Conservation (phyloP, 176 grass and related monocot genomes). For the Musa itinerans region DNA sequence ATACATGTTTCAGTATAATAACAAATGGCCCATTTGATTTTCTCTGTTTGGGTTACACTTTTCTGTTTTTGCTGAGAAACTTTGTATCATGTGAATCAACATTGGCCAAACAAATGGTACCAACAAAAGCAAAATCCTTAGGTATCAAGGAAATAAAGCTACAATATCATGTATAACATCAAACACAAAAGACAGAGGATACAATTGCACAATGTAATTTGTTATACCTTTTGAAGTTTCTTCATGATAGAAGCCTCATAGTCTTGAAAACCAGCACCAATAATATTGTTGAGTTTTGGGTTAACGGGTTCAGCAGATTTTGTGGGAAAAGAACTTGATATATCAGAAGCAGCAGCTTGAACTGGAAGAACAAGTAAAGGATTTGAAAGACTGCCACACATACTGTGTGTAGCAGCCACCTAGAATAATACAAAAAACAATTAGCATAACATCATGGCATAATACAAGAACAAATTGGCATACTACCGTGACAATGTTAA, state of each 20-base stretch:
- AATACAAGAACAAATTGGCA: not conserved
- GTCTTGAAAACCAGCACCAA: conserved; percentile 79
- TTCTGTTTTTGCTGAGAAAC: too few relatives aligned
- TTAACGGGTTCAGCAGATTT: conserved; percentile 36
- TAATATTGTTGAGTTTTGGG: conserved; percentile 36
- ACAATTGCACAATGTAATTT: not conserved
- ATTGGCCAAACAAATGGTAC: not conserved
- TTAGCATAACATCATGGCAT: conserved; percentile 1
- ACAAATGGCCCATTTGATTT: too few relatives aligned
- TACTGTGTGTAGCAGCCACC: conserved; percentile 35
- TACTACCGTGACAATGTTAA: too few relatives aligned
- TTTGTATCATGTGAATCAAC: not conserved
- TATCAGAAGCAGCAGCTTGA: conserved; percentile 30
- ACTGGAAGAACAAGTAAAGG: conserved; percentile 65
- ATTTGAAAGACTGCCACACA: conserved; percentile 41
- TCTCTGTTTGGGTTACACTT: too few relatives aligned
- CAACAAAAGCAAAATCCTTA: not conserved
- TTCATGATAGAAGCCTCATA: conserved; percentile 64
- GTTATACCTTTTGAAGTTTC: conserved; percentile 84
- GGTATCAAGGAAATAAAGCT: not conserved
- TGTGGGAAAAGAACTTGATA: conserved; percentile 20
- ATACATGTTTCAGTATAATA: too few relatives aligned
- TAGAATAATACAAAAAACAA: conserved; percentile 19
- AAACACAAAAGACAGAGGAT: not conserved
- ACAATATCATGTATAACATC: not conserved